Base-by-base conservation (phyloP, 805 yeast genomes). In the Saccharomycopsis fodiens region DNA sequence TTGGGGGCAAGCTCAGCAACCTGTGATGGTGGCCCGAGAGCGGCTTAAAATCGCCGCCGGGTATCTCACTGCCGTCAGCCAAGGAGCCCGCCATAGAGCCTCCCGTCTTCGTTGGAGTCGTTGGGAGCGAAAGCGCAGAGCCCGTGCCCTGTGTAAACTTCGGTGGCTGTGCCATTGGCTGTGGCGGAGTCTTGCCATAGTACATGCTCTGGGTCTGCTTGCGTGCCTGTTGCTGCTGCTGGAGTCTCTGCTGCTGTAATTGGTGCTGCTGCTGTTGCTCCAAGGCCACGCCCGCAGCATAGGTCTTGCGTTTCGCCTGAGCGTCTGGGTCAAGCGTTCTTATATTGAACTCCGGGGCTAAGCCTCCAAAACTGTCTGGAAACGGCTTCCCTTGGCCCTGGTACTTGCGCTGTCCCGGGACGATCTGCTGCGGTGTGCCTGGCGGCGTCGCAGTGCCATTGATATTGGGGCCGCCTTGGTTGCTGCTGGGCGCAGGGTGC, bases 271-370 rank as follows among this genome's bases (percentile, higher is more conserved):
- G 25, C 22, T 27, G 42, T 5, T 30, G 34, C 7, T 27, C 16
- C 8, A 20, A 20, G 13, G 13, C 27, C 6, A 40, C n/a, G 13
- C 39, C 48, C 17, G 30, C 16, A 6, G 34, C 45, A 21, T 35
- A 31, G 12, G 51, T 47, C 12, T 47, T 48, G 16, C 46, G 32
- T 34, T 42, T 48, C 20, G 52, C 21, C 30, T 40, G 45, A 12
- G 40, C 25, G 17, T 46, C 45, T 29, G 45, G 39, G 29, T 48
- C 52, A 13, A 49, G 31, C 13, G 30, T 42, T 15, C 20, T n/a
- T 8, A 42, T 17, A 21, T 42, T 49, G 12, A 42, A 42, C 5
- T 20, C 19, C 1, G 53, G 51, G 10, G 47, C 37, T 27, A 46
- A 36, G 13, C 39, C 47, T 8, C 39, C 41, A 23, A 46, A 46